Evolutionary conservation across 129 eudicot species (phyloP), one percentile per base, ranked within the genome.

Genomic region (Oenanthe sinensis): DNA sequence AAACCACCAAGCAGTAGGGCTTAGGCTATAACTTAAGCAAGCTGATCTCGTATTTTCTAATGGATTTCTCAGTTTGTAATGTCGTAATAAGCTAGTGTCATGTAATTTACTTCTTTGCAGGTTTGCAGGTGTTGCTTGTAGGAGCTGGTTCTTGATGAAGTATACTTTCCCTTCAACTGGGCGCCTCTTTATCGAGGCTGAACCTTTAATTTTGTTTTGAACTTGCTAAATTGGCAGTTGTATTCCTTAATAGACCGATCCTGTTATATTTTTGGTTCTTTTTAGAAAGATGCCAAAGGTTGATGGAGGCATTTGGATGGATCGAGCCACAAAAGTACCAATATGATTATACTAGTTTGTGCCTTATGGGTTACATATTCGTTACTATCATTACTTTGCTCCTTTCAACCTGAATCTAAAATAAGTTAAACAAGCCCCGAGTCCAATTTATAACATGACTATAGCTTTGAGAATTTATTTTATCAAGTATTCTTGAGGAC

Each of bases 31-130:
- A 50, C 76, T 76, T 62, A 71, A 75, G 73, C 81, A 83, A 78
- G 82, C 62, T 62, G 82, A 85, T 82, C 69, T 43, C 13, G 77
- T 40, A 77, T 74, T 77, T 81, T n/a, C 85, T 77, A 45, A 54
- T 81, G 87, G 86, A 73, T 80, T 81, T 81, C 81, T 77, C 79
- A 80, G 87, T 67, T 72, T 84, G 91, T 79, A 84, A 82, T 85
- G 82, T 86, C 78, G 76, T 77, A 82, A 89, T 90, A 85, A 87
- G 89, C 81, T 76, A 76, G 87, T 86, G 81, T 93, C 84, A 87
- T 87, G 84, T 90, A 84, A 86, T 87, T 87, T 87, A 83, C 82
- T 33, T 87, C 85, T 90, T 90, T 93, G 93, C 96, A 88, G 93
- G 98, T 90, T 87, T 85, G 91, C 93, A 88, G 90, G 92, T 88